These are phyloP conservation scores for Fusarium nygamai DNA, from an alignment of 2,329 filamentous ascomycete genomes.

Conservation along the genomic window DNA sequence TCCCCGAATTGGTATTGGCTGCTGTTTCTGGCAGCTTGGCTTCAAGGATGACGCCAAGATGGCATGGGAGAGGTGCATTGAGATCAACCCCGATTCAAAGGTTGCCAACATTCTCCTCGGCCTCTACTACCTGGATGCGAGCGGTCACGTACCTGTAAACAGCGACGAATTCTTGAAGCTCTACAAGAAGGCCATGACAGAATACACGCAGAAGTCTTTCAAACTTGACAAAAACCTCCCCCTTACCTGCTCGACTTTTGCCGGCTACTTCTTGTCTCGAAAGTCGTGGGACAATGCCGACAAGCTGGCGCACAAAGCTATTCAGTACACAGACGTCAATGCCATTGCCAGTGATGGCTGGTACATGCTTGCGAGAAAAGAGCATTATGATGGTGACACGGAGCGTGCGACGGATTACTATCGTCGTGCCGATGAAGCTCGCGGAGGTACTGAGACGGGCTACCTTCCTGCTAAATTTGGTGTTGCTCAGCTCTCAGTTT, in stretches of 20 bases:
- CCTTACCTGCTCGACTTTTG: conserved; percentile 89
- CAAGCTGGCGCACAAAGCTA: conserved; percentile 87
- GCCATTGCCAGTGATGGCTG: conserved; percentile 97
- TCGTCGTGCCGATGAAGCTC: conserved; percentile 86
- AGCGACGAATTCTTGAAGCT: conserved; percentile 85
- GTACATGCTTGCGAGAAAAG: conserved; percentile 92
- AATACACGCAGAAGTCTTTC: conserved; percentile 93
- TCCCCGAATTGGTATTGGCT: conserved; percentile 93
- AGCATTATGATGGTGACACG: conserved; percentile 82
- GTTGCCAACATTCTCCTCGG: conserved; percentile 90
- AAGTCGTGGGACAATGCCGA: conserved; percentile 86
- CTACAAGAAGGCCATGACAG: conserved; percentile 93
- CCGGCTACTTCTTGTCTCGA: conserved; percentile 86
- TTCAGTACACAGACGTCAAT: conserved; percentile 95
- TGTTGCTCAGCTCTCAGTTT: conserved; percentile 85
- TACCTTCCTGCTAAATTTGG: conserved; percentile 96
- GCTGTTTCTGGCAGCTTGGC: conserved; percentile 96
- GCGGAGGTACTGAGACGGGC: conserved; percentile 89
- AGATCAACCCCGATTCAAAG: conserved; percentile 85
- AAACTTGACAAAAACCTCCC: conserved; percentile 93
- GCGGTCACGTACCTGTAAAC: conserved; percentile 82
- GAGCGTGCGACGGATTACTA: conserved; percentile 87
- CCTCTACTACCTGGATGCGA: conserved; percentile 88
- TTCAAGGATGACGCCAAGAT: conserved; percentile 91
- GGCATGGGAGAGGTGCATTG: conserved; percentile 89